These are phyloP conservation scores for Botrytis fragariae DNA, from an alignment of 2,329 filamentous ascomycete species.

Conservation along the genomic window DNA sequence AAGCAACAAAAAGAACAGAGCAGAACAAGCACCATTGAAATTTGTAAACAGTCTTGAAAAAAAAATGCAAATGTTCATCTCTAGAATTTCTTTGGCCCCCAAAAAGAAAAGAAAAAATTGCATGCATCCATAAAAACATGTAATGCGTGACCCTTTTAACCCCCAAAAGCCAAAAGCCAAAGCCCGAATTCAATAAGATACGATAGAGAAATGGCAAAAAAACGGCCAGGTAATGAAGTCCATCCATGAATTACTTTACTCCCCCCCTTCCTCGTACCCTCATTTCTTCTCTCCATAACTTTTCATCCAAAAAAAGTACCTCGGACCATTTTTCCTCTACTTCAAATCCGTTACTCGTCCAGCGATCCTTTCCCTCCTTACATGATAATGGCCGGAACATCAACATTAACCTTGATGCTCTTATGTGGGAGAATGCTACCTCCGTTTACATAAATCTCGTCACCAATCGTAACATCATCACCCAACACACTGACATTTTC, in stretches of 20 bases:
- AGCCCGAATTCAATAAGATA: slow-evolving; percentile 12
- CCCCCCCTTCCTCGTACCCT: neutral
- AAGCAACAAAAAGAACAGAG: neutral
- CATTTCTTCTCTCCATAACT: neutral
- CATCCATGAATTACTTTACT: slow-evolving; percentile 15
- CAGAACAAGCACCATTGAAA: neutral
- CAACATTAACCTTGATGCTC: slow-evolving; percentile 97
- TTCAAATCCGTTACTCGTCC: neutral
- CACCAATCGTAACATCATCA: slow-evolving; percentile 95
- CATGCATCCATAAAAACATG: slow-evolving; percentile 14
- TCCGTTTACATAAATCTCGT: slow-evolving; percentile 98
- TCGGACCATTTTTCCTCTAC: neutral
- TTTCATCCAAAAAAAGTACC: slow-evolving; percentile 14
- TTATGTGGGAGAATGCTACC: slow-evolving; percentile 95
- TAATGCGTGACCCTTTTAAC: slow-evolving; percentile 9
- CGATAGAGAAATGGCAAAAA: slow-evolving; percentile 14
- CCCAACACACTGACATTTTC: slow-evolving; percentile 98
- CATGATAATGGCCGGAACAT: slow-evolving; percentile 71
- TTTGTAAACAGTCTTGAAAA: neutral
- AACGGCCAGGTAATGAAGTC: slow-evolving; percentile 15
- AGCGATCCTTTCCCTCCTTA: slow-evolving; percentile 40
- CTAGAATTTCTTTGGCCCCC: slow-evolving; percentile 7
- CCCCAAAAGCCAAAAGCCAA: slow-evolving; percentile 6
- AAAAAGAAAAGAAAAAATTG: neutral
- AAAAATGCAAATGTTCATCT: slow-evolving; percentile 2